Base-by-base conservation (phyloP, 2,329 filamentous ascomycete genomes). In the Ophiosphaerella korrae region DNA sequence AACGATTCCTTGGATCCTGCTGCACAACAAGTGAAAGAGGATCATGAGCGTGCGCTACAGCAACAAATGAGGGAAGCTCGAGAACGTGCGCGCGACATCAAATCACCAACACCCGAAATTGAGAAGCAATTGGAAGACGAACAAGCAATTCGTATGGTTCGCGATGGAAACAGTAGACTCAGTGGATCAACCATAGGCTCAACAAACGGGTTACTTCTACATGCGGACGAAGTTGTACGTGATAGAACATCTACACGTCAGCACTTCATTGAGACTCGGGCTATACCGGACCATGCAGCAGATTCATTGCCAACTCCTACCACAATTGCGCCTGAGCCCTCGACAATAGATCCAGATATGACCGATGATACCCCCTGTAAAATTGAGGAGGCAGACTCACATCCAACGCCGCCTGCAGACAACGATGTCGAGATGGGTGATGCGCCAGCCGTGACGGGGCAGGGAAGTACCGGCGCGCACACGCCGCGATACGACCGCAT, bases 81-180 rank as follows among this genome's bases (percentile, higher is more conserved):
- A 34, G 66, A 73, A 61, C 56, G 77, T 52, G 67, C 77, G 50
- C 54, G 76, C 58, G 62, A 76, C 66, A 66, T 77, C 62, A 66
- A 70, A 52, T 78, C 80, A 7, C 76, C 75, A 8, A 83, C 81
- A 14, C 81, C 84, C 2, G 84, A 87, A 58, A 80, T 84, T 52
- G 84, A 87, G 62, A 72, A 85, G 57, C 80, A 78, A 41, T 63
- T 82, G 31, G 80, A 84, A 62, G 80, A 82, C 59, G 81, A 84
- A 41, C 80, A 81, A 63, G 72, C 73, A 33, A 75, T 74, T 39
- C 67, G 70, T 12, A 66, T 67, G 31, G 68, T 62, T 23, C 62
- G 69, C 34, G 70, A 73, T 40, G 67, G 70, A 23, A 68, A 71
- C 46, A 54, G 50, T 47, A 61, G 54, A n/a, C 52, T 68, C 34